These are phyloP conservation scores for Xerocomus potaroensis DNA, from an alignment of 768 basidiomycete species.

Conservation along the genomic window DNA sequence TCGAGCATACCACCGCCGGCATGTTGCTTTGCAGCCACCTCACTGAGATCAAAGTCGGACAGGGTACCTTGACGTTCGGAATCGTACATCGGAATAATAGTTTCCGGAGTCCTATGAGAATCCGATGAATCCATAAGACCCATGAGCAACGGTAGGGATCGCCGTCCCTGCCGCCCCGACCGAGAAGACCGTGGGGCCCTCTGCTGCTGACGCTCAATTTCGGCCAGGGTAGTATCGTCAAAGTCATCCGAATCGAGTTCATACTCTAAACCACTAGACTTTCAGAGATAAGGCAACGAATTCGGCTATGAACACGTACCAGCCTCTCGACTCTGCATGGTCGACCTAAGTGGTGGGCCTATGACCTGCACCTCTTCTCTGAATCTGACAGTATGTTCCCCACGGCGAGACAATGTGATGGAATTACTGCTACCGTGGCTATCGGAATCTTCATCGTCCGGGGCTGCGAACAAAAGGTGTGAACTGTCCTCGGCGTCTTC, in stretches of 20 bases:
- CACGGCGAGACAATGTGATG: constrained; percentile 29
- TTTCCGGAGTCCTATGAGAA: constrained; percentile 53
- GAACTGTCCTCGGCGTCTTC: constrained; percentile 18
- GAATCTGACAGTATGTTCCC: constrained; percentile 55
- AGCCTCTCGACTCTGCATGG: constrained; percentile 70
- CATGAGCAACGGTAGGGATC: constrained; percentile 71
- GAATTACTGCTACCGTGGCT: constrained; percentile 29
- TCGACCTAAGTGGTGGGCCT: constrained; percentile 66
- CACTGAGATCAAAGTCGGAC: constrained; percentile 53
- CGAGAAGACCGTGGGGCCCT: constrained; percentile 19
- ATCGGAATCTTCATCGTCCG: constrained; percentile 53
- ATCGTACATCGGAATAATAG: constrained; percentile 44
- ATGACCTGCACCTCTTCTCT: constrained; percentile 67
- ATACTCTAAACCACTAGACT: constrained; percentile 50
- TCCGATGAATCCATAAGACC: constrained; percentile 68
- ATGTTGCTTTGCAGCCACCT: constrained; percentile 59
- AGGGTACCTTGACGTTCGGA: constrained; percentile 31
- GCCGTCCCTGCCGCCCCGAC: constrained; percentile 42
- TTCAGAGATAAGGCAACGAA: constrained; percentile 7
- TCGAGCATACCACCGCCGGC: constrained; percentile 74
- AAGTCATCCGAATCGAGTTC: constrained; percentile 83
- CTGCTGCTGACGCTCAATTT: constrained; percentile 30
- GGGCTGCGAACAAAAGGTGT: constrained; percentile 48
- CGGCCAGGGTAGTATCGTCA: constrained; percentile 45
- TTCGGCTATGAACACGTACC: constrained; percentile 49